These are phyloP conservation scores for Solanum pimpinellifolium DNA, from an alignment of 257 asterid genomes.

Conservation along the genomic window DNA sequence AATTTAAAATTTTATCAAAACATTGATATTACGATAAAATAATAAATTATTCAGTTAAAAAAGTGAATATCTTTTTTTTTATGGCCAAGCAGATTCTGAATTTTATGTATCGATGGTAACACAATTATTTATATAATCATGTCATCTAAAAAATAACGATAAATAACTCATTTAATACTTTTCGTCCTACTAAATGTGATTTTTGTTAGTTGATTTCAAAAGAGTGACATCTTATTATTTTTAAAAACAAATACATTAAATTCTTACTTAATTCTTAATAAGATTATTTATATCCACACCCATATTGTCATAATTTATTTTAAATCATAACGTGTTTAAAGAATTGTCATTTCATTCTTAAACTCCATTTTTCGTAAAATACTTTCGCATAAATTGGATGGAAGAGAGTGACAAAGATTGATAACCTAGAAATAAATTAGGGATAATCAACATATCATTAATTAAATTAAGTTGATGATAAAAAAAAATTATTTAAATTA, in stretches of 20 bases:
- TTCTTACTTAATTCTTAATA: too few relatives aligned
- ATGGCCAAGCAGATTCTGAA: neutral
- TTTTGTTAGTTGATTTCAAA: too few relatives aligned
- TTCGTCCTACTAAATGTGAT: rapidly evolving
- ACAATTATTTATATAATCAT: neutral
- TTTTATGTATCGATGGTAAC: neutral
- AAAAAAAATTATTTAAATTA: neutral
- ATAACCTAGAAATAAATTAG: neutral
- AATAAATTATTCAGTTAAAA: too few relatives aligned
- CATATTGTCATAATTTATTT: too few relatives aligned
- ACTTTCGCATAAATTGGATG: too few relatives aligned
- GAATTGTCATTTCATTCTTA: neutral
- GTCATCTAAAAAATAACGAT: neutral
- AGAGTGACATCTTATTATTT: too few relatives aligned
- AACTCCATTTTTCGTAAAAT: neutral
- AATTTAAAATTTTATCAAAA: too few relatives aligned
- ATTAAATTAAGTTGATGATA: neutral
- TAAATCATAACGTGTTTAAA: rapidly evolving
- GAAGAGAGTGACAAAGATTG: neutral
- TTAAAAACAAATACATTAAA: neutral
- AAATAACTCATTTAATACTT: neutral
- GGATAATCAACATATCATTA: neutral
- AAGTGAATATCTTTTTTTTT: neutral
- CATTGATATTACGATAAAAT: too few relatives aligned
- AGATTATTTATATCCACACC: too few relatives aligned